phyloP scores from a whole-genome alignment of 345 rosid genomes.

The sweet orange (Citrus sinensis) region DNA sequence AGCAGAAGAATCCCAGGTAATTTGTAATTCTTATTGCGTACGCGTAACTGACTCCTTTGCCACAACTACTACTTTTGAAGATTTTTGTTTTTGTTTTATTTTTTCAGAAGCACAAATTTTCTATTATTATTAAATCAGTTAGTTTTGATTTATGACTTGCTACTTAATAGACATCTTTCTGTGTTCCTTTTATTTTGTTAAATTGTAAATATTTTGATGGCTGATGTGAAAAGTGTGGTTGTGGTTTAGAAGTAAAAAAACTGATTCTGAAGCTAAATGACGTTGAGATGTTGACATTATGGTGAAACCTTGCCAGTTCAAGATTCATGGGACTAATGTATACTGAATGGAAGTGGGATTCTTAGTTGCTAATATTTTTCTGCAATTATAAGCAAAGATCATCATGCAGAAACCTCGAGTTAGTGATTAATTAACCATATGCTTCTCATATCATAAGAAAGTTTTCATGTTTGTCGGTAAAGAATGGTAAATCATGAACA shows the following conservation, averaged over 20 bases:
- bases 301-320: background rate
- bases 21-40: background rate
- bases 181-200: background rate
- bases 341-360: background rate
- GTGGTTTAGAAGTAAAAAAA: background rate
- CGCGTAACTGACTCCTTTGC: background rate
- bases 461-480: background rate
- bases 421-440: background rate
- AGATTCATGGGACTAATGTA: background rate
- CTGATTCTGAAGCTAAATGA: background rate
- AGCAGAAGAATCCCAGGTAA: conserved; percentile 26
- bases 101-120: background rate
- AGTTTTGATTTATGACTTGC: background rate
- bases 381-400: background rate
- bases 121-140: background rate
- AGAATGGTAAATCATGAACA: no score
- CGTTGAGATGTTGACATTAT: background rate
- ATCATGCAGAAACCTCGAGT: background rate
- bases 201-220: background rate
- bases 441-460: background rate
- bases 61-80: background rate
- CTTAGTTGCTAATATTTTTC: background rate
- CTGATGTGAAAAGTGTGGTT: background rate
- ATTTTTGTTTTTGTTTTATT: no score
- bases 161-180: background rate